Conservation (phyloP, 73 alveolate species). For the Tetrahymena elliotti region DNA sequence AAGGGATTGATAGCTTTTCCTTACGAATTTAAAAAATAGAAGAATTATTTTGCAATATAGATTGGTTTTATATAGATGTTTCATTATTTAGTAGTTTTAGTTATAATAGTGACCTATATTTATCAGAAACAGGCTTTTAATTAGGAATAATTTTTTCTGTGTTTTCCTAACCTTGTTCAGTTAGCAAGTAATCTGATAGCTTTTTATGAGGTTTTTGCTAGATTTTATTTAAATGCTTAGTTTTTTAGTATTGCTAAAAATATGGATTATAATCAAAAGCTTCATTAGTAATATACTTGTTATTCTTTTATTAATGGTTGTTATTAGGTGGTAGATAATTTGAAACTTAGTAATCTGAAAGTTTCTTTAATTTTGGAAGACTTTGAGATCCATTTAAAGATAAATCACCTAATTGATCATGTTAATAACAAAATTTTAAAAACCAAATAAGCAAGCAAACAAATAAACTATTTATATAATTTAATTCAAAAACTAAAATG, state of each 20-base stretch:
- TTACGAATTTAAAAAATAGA: background rate
- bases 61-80: background rate
- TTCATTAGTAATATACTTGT: background rate
- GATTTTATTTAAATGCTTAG: background rate
- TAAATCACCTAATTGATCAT: background rate
- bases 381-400: background rate
- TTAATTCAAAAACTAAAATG: background rate
- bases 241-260: too few relatives aligned
- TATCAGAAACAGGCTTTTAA: background rate
- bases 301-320: background rate
- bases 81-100: background rate
- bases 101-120: background rate
- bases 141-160: background rate
- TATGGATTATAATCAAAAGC: background rate
- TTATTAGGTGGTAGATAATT: background rate
- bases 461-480: too few relatives aligned
- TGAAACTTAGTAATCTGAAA: background rate
- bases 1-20: background rate
- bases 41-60: background rate
- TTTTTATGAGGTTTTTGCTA: background rate
- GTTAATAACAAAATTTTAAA: too few relatives aligned
- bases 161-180: background rate
- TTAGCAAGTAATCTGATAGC: background rate
- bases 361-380: background rate
- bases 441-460: background rate